Evolutionary conservation across 2,329 filamentous ascomycete genomes (phyloP), one percentile per base, ranked within the genome.

Genomic region (Alternaria postmessia): DNA sequence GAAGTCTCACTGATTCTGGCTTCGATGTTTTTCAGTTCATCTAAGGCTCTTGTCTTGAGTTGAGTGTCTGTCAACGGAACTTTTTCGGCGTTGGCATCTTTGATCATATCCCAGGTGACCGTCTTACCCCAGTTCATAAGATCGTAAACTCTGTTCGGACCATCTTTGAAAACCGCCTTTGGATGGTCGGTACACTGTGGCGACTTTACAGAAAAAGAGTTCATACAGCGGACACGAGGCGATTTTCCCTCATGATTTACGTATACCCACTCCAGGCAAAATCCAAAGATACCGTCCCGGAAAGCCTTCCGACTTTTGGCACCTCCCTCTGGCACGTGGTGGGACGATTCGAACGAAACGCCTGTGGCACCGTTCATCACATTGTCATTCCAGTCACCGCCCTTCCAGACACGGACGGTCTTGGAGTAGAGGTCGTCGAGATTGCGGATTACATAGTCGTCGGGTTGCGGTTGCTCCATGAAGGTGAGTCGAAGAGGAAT

Each of bases 61-160:
- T 48, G 28, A 12, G 14, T 7, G 16, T 48, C 46, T 16, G 28
- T 54, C 26, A 32, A 24, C 20, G 22, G 38, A 12, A 4, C n/a
- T 22, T 18, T 34, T 41, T 24, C 12, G 14, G 49, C 34, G 20
- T 9, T 6, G 30, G 4, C 22, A 49, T 61, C 54, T 16, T 54
- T 57, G 20, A 63, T 36, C 61, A 63, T 63, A 7, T 44, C 61
- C 44, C 48, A 63, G 3, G 18, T 58, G 12, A 41, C 47, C 5
- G n/a, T 22, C 16, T 52, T 38, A 7, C 24, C 24, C 14, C 39
- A 51, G 11, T 47, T 34, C 20, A 61, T 16, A 0, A 38, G 28
- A 7, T 47, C 43, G 26, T 61, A 63, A n/a, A 63, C 46, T n/a
- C 11, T 16, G 30, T 63, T 61, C 9, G 58, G 61, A 2, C 61